Conservation (phyloP, 1,284 basidiomycete species). For the Cryptococcus sp. region DNA sequence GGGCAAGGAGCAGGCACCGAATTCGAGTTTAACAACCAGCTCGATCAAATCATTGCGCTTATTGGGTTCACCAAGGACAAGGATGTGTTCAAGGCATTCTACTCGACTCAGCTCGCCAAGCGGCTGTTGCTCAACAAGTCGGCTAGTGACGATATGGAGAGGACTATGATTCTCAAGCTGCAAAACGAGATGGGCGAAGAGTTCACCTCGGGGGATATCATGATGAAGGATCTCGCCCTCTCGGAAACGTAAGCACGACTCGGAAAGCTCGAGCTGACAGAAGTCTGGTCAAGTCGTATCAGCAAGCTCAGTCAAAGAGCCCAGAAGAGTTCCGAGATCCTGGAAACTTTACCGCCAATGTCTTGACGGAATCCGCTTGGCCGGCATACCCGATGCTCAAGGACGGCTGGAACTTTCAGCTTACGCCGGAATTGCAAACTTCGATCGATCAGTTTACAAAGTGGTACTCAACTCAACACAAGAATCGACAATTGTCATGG, state of each 20-base stretch:
- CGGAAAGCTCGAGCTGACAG: not conserved
- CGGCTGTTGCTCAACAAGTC: slow-evolving; percentile 78
- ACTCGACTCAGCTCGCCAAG: slow-evolving; percentile 82
- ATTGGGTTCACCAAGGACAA: slow-evolving; percentile 82
- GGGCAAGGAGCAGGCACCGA: slow-evolving; percentile 73
- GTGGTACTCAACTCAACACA: slow-evolving; percentile 72
- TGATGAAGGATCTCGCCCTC: slow-evolving; percentile 48
- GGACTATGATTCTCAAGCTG: slow-evolving; percentile 77
- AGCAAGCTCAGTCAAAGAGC: slow-evolving; percentile 42
- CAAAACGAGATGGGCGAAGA: slow-evolving; percentile 58
- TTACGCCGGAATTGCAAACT: slow-evolving; percentile 58
- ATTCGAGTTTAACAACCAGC: slow-evolving; percentile 59
- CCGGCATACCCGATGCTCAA: slow-evolving; percentile 48
- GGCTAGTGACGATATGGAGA: slow-evolving; percentile 88
- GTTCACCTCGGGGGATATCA: slow-evolving; percentile 47
- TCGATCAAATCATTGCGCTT: slow-evolving; percentile 73
- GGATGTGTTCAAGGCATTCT: slow-evolving; percentile 92
- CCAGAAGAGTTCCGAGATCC: slow-evolving; percentile 41
- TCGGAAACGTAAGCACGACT: slow-evolving; percentile 38
- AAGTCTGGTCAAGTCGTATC: slow-evolving; percentile 50
- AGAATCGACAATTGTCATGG: slow-evolving; percentile 69
- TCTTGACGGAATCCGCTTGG: slow-evolving; percentile 56
- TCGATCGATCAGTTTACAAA: slow-evolving; percentile 58
- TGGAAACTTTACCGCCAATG: slow-evolving; percentile 49
- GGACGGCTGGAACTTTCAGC: slow-evolving; percentile 41